Evolutionary conservation across 495 filamentous ascomycete species (phyloP).

Genomic region (Penicillium goetzii): DNA sequence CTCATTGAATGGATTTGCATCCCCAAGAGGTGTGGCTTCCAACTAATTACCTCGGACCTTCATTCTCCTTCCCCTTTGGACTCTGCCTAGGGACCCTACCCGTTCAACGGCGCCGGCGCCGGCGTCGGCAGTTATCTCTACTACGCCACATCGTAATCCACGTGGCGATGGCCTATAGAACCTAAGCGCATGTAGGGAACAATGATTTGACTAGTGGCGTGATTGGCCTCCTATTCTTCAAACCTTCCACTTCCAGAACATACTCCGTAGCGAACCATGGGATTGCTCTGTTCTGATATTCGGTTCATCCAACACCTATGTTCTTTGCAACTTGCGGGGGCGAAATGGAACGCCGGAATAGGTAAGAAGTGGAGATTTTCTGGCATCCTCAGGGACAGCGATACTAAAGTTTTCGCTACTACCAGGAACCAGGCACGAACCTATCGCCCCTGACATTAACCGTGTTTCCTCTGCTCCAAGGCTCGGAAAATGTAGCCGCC

Average conservation of each 20-base stretch:
- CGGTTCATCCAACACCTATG: background rate
- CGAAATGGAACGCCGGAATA: background rate
- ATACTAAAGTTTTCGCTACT: background rate
- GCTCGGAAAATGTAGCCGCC: background rate
- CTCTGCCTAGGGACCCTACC: background rate
- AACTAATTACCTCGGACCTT: background rate
- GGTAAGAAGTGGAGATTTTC: background rate
- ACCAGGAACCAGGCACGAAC: background rate
- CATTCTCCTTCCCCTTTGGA: background rate
- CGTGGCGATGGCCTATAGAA: background rate
- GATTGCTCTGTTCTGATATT: background rate
- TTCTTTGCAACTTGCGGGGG: background rate
- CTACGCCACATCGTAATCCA: background rate
- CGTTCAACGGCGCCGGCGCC: background rate
- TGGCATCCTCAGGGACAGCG: background rate
- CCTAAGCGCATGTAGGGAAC: background rate
- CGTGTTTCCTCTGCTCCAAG: background rate
- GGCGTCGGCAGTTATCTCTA: background rate
- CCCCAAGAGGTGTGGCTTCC: background rate
- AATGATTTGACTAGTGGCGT: background rate
- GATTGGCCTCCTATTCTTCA: background rate
- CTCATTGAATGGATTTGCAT: background rate
- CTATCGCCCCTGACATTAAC: background rate
- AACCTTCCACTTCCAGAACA: constrained; percentile 6
- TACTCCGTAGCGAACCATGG: background rate